Base-by-base conservation (phyloP, 108 stramenopile species). In the Nannochloropsis gaditana region DNA sequence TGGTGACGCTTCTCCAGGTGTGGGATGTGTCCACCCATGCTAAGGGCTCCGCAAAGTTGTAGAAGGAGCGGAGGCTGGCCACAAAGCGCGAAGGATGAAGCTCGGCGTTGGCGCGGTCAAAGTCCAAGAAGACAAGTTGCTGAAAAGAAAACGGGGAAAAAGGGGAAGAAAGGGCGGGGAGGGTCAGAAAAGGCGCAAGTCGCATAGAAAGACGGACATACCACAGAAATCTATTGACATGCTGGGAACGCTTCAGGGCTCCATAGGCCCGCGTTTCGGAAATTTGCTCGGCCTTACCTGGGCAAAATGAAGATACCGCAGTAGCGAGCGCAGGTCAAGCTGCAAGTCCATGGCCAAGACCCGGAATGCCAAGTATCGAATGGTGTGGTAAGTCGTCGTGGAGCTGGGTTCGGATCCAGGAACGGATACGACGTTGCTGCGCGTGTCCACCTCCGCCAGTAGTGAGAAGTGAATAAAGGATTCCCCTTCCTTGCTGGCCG, bases 251-350 rank as follows among this genome's bases (percentile, higher is more conserved):
- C 31, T 31, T 31, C 31, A 0, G 31, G 31, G 31, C 31, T 31
- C 31, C 31, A 31, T 1, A 31, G 31, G 31, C 31, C 31, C 31
- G 31, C 31, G 31, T 31, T 31, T 31, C 31, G 31, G 31, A 31
- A 31, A 31, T 31, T 19, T 41, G 21, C 41, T 41, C 9, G 6
- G 11, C 41, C 80, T 81, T 41, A 42, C 80, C 80, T 31, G 41
- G 31, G 41, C 41, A 0, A 81, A 31, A 11, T 81, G 21, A 31
- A 81, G 41, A 11, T 41, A 81, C 41, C 41, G 41, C 11, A 81
- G 80, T 11, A 42, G 21, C 5, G 80, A 81, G 80, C 80, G 21
- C 80, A 81, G 80, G 80, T 81, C 80, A 41, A 81, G 41, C 31
- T 81, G 21, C 80, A 81, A 42, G 41, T 81, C 80, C 80, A 81